Evolutionary conservation across 257 asterid genomes (phyloP), one percentile per base, ranked within the genome.

Genomic region (Solanum pennellii): DNA sequence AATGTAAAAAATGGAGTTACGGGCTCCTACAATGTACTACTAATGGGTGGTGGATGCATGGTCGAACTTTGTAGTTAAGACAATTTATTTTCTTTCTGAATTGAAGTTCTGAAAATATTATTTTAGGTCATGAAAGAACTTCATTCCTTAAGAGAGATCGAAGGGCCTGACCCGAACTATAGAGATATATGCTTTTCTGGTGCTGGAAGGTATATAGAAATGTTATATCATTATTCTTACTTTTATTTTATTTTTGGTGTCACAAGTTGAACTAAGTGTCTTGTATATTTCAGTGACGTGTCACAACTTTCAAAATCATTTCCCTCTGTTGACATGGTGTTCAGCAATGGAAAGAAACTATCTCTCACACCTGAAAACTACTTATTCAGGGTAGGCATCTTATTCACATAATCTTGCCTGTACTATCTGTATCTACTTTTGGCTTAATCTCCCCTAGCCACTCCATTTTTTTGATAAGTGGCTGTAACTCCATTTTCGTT

Each of bases 171-270:
- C 89, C 96, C 98, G 79, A 95, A 91, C 92, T 95, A 92, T 92
- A 93, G 93, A 85, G 98, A 96, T 89, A 91, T 96, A 83, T 97
- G 99, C 90, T 97, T 97, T 91, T 93, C 99, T 86, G 98, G 98
- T 89, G 98, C 98, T 90, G 98, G 97, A 91, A 97, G 98, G 99
- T 97, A 93, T 71, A 73, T 47, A 71, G 1, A 71, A n/a, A 62
- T 47, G 9, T 31, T 72, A 72, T 41, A 72, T 45, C 79, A 29
- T 71, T 33, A 73, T 49, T 6, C 16, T 25, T 10, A 5, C 39
- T 10, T 27, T 52, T 7, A 52, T 82, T 66, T 33, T 84, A 47
- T 5, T 42, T 74, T 77, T 37, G 31, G 18, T 16, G 33, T 47
- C 39, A 29, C 76, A 47, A n/a, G 85, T 14, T 10, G 39, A 49